A percentile compares a stretch with the other conserved stretches of the same genome.
Conservation (phyloP, 345 rosid genomes). For the Diplotaxis tenuifolia region DNA sequence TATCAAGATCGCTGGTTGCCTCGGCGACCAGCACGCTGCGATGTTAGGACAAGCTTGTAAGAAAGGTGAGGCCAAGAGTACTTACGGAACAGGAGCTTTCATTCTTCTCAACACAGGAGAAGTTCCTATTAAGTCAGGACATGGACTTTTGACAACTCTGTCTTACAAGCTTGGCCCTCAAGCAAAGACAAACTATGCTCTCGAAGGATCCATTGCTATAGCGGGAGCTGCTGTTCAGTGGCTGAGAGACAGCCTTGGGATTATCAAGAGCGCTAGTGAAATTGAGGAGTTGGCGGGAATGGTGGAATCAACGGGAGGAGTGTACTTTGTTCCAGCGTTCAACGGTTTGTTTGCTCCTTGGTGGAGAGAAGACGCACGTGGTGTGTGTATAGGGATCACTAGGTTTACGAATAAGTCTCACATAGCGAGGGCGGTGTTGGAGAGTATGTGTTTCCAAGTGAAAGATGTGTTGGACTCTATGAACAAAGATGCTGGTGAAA, state of each 20-base stretch:
- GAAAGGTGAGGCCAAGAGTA: conserved; percentile 93
- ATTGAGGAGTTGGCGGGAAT: conserved; percentile 62
- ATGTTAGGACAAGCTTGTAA: conserved; percentile 89
- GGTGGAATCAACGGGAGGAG: conserved; percentile 80
- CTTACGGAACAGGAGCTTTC: conserved; percentile 94
- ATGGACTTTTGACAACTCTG: conserved; percentile 80
- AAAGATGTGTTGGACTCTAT: conserved; percentile 90
- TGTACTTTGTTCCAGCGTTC: conserved; percentile 94
- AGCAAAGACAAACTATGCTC: conserved; percentile 75
- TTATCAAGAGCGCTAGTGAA: conserved; percentile 64
- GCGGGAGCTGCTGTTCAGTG: conserved; percentile 99
- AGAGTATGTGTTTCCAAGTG: conserved; percentile 96
- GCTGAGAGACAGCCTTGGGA: conserved; percentile 84
- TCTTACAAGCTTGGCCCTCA: conserved; percentile 87
- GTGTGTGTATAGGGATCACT: conserved; percentile 84
- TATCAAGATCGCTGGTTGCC: conserved; percentile 82
- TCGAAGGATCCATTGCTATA: conserved; percentile 94
- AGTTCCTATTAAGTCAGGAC: conserved; percentile 54
- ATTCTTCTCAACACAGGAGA: conserved; percentile 91
- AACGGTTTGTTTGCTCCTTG: conserved; percentile 97
- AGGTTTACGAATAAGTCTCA: conserved; percentile 87
- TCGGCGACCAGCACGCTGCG: conserved; percentile 97
- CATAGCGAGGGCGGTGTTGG: conserved; percentile 91
- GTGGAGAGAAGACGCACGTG: conserved; percentile 99
- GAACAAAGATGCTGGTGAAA: conserved; percentile 79